Evolutionary conservation across 2,329 filamentous ascomycete species (phyloP).

Genomic region (Diplodia seriata): DNA sequence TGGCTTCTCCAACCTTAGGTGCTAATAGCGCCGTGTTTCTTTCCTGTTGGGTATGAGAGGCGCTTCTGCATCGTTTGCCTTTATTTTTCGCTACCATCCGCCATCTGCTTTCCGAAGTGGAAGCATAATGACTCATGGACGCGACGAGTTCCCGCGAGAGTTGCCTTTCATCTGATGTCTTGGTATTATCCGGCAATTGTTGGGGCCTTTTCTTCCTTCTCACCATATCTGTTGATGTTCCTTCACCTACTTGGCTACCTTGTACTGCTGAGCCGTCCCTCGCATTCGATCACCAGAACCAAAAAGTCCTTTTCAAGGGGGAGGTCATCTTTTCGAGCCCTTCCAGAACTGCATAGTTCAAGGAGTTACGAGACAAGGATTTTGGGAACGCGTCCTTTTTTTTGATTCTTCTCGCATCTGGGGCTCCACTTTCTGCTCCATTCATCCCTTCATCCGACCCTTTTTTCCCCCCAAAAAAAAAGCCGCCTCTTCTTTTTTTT

Average conservation of each 20-base stretch:
- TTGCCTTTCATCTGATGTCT: constrained; percentile 3
- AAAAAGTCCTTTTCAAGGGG: constrained; percentile 12
- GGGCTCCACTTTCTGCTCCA: not conserved
- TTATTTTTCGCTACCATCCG: not conserved
- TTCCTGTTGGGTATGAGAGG: constrained; percentile 13
- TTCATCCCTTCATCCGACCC: not conserved
- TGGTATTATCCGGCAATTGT: constrained; percentile 9
- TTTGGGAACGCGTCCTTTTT: not conserved
- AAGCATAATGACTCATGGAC: not conserved
- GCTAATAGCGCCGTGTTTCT: not conserved
- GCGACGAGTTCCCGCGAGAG: not conserved
- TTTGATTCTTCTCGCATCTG: not conserved
- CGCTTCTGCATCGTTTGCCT: not conserved
- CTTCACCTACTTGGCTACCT: not conserved
- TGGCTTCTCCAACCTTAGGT: not conserved
- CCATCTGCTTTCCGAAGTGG: not conserved
- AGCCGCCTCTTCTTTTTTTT: not conserved
- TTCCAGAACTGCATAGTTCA: constrained; percentile 9
- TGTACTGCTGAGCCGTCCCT: not conserved
- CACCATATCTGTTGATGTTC: constrained; percentile 14
- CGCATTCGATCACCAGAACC: not conserved
- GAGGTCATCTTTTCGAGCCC: not conserved
- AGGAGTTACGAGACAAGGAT: constrained; percentile 13
- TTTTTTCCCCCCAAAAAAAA: not conserved
- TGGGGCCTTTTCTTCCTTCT: not conserved